These are phyloP conservation scores for Pythium aristosporum DNA, from an alignment of 352 stramenopile species.

Conservation along the genomic window DNA sequence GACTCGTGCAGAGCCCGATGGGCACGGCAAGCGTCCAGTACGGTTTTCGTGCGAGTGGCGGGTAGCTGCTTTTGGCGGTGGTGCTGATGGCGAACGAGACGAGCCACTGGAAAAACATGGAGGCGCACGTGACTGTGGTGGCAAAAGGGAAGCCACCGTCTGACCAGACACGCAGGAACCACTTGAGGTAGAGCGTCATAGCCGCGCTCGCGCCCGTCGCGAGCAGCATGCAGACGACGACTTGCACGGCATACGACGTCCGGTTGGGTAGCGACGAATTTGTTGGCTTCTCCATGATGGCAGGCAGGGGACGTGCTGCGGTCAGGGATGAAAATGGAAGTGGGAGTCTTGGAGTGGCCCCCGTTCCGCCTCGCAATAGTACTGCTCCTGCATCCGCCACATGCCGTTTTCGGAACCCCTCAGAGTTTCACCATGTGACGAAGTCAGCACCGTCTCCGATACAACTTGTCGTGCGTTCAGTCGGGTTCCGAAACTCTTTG, in stretches of 20 bases:
- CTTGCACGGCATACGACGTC: not conserved
- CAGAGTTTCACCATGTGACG: no score
- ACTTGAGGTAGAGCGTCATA: slow-evolving; percentile 85
- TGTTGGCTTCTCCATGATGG: not conserved
- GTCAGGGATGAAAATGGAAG: no score
- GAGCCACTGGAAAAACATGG: slow-evolving; percentile 75
- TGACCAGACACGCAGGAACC: slow-evolving; percentile 71
- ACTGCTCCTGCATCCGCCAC: no score
- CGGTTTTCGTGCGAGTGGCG: slow-evolving; percentile 29
- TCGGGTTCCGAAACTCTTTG: no score
- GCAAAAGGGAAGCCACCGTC: slow-evolving; percentile 64
- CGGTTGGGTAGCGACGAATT: not conserved
- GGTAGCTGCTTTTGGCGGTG: slow-evolving; percentile 23
- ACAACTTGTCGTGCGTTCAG: no score
- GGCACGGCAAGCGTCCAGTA: slow-evolving; percentile 72
- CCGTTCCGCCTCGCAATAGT: no score
- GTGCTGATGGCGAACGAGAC: slow-evolving; percentile 15
- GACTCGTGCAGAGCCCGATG: slow-evolving; percentile 71
- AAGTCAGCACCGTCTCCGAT: no score
- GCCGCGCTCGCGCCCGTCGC: slow-evolving; percentile 35
- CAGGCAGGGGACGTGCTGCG: no score
- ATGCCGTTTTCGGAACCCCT: no score
- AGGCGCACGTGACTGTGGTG: slow-evolving; percentile 71
- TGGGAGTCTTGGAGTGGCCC: no score
- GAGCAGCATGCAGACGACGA: not conserved